Evolutionary conservation across 2,329 filamentous ascomycete species (phyloP), one percentile per base, ranked within the genome.

Genomic region (Arachnomyces sp.): DNA sequence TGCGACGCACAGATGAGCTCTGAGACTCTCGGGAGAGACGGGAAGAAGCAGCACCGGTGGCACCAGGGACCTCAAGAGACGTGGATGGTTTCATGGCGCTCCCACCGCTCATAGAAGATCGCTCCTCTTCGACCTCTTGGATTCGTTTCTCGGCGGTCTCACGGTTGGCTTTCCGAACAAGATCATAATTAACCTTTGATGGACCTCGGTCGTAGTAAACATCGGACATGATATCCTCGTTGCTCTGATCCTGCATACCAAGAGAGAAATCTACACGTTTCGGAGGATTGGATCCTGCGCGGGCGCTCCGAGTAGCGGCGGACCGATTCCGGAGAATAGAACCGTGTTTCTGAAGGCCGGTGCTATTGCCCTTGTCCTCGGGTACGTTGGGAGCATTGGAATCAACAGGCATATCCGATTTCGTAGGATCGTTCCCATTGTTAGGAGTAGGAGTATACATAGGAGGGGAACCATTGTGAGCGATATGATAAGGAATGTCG

Each of bases 201-300:
- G 59, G 56, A 48, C 47, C 44, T 43, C 67, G 69, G 51, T 80
- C 76, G 42, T 80, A 76, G 53, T 78, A 81, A 1, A 84, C 74
- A 51, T 86, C 82, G 34, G 76, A 78, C 44, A 75, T 72, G 33
- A 78, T 64, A 47, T 82, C 78, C 25, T 68, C 69, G 1, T 74
- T 68, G 3, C 71, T 71, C 31, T 81, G 67, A 33, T 74, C 71
- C 28, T 67, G 71, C 73, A 83, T 82, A 21, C 82, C 82, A 2
- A 84, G 67, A 2, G 80, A 84, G 60, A 85, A 85, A 55, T 85
- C 82, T 21, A 84, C 79, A 18, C 79, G 76, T 40, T 76, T 78
- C 67, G 78, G 77, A 7, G 70, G 65, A 1, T 78, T 61, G 0
- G 77, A 76, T 47, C 82, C 77, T 25, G 72, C 72, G 7, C 77